Conservation (phyloP, 2,329 filamentous ascomycete species). For the Exophiala viscosa region DNA sequence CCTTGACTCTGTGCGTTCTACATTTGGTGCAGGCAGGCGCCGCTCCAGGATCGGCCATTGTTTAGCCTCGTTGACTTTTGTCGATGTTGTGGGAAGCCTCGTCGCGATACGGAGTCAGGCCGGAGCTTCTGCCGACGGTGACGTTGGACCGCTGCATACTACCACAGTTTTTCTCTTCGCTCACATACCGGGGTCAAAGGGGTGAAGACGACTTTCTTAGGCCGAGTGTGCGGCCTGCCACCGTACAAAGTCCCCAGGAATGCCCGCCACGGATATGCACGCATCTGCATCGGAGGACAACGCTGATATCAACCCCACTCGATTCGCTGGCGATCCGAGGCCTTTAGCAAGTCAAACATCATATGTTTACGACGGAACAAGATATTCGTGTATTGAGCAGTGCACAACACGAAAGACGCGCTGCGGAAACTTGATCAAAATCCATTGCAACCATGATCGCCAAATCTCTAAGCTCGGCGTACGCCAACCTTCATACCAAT, state of each 20-base stretch:
- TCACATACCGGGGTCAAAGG: no score
- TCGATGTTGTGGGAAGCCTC: no score
- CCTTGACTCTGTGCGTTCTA: background rate
- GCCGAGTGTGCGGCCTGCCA: no score
- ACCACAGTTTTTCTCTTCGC: no score
- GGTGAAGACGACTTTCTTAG: no score
- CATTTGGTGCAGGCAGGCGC: background rate
- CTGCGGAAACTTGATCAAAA: background rate
- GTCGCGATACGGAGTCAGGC: no score
- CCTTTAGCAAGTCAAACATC: background rate
- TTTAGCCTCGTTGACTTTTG: background rate
- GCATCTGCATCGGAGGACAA: background rate
- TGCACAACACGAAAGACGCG: background rate
- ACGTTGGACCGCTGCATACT: no score
- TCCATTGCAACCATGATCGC: background rate
- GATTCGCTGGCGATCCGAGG: background rate
- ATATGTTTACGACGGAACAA: background rate
- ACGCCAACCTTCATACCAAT: background rate
- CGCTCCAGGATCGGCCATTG: background rate
- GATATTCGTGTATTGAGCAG: background rate
- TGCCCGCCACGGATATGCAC: no score
- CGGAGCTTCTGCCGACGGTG: no score
- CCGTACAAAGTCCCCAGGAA: no score
- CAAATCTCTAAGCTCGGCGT: background rate
- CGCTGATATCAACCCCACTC: background rate